Evolutionary conservation across 805 yeast genomes (phyloP), one percentile per base, ranked within the genome.

Genomic region (Zygoascus bituminiphila): DNA sequence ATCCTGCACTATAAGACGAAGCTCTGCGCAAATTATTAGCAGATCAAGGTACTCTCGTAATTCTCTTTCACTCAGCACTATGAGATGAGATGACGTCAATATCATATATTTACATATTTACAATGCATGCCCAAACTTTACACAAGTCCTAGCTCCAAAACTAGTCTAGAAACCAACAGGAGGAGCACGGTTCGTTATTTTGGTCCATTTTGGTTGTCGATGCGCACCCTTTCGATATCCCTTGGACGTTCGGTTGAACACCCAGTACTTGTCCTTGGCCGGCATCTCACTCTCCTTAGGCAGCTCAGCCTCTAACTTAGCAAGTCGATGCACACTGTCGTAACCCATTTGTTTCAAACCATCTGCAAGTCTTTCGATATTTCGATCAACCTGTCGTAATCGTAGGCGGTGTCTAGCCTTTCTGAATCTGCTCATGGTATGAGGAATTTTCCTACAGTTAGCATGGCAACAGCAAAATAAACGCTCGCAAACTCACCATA

Each of bases 141-240:
- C n/a, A n/a, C n/a, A n/a, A n/a, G n/a, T n/a, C n/a, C n/a, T n/a
- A n/a, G n/a, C n/a, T n/a, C n/a, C n/a, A n/a, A 46, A 35, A 29
- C 24, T 22, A 17, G n/a, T 14, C 62, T 70, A 85, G 64, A 76
- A 82, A 62, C 81, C 75, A 51, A 74, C 74, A 41, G 96, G 96
- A 61, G 85, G 84, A 50, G 76, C 79, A 71, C 96, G 81, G 65
- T 82, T 75, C 7, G 94, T 78, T 53, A 79, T 64, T 70, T 82
- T 88, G 47, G 97, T 88, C 95, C 96, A 88, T 63, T 88, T 86
- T 19, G 96, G 96, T 55, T 64, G 65, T 29, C 65, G 56, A 51
- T 91, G 98, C 22, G 86, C 79, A 54, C 89, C 81, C 69, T 88
- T 91, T 71, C 98, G 79, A 68, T 91, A 93, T 19, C 81, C 82